Conservation (phyloP, 1,284 basidiomycete genomes). For the Microbotryum saponariae region DNA sequence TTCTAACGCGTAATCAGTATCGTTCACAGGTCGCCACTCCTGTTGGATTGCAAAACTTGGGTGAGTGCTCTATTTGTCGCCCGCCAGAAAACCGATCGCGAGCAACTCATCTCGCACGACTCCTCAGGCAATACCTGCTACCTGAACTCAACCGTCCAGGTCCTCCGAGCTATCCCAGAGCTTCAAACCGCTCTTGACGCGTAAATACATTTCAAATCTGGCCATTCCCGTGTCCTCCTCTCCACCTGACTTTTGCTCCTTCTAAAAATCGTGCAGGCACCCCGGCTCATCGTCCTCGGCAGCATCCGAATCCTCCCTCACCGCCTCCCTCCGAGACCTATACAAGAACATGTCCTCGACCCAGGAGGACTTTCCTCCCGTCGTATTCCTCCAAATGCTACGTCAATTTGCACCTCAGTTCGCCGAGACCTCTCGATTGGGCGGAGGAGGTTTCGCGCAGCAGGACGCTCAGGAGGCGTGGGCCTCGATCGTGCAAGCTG, state of each 20-base stretch:
- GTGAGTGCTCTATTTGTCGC: slow-evolving; percentile 7
- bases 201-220: slow-evolving; percentile 43
- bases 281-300: not conserved
- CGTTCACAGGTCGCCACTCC: slow-evolving; percentile 45
- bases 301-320: slow-evolving; percentile 43
- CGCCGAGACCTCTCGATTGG: slow-evolving; percentile 58
- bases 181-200: slow-evolving; percentile 60
- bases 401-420: slow-evolving; percentile 85
- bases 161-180: slow-evolving; percentile 82
- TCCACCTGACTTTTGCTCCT: not conserved
- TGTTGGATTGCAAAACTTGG: slow-evolving; percentile 48
- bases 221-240: slow-evolving; percentile 8
- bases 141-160: slow-evolving; percentile 91
- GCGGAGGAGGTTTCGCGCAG: slow-evolving; percentile 61
- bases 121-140: slow-evolving; percentile 77
- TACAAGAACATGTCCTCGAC: slow-evolving; percentile 67
- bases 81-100: not conserved
- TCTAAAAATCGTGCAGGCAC: not conserved
- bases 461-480: slow-evolving; percentile 98
- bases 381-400: slow-evolving; percentile 60
- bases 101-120: not conserved
- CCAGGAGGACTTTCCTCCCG: slow-evolving; percentile 67
- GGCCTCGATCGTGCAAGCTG: slow-evolving; percentile 68
- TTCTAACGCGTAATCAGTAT: not conserved
- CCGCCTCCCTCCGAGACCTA: slow-evolving; percentile 59